Percentiles rank a stretch among this genome's conserved stretches.
Conservation (phyloP, 1,284 basidiomycete species). For the Ceratobasidium sp. region DNA sequence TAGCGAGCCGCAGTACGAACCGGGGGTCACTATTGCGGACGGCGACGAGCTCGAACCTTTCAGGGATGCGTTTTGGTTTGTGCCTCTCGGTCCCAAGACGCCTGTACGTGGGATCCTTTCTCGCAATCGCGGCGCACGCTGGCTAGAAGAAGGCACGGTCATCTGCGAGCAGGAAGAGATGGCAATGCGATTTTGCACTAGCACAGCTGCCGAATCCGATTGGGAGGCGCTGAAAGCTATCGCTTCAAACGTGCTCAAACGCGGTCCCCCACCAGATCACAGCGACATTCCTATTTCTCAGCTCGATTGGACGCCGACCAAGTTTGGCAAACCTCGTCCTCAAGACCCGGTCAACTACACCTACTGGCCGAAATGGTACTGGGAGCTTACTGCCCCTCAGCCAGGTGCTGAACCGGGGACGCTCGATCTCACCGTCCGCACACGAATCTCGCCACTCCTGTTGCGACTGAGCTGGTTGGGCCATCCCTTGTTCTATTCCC, state of each 20-base stretch:
- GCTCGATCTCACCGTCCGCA: slow-evolving; percentile 88
- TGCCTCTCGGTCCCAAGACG: background rate
- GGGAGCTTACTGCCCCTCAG: slow-evolving; percentile 72
- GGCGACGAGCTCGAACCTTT: slow-evolving; percentile 25
- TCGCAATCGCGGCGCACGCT: slow-evolving; percentile 5
- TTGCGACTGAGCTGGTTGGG: slow-evolving; percentile 89
- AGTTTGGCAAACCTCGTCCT: slow-evolving; percentile 12
- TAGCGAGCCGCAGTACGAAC: slow-evolving; percentile 29
- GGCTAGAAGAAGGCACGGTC: slow-evolving; percentile 34
- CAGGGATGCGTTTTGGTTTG: slow-evolving; percentile 11
- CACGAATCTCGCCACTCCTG: slow-evolving; percentile 84
- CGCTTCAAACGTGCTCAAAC: background rate
- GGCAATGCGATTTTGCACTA: slow-evolving; percentile 28
- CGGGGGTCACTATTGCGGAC: slow-evolving; percentile 24
- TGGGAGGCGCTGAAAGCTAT: slow-evolving; percentile 6
- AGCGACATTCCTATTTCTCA: background rate
- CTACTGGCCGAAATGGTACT: slow-evolving; percentile 92
- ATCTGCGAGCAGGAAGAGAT: background rate
- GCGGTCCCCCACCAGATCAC: slow-evolving; percentile 8
- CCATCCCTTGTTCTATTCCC: slow-evolving; percentile 86
- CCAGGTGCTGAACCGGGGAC: slow-evolving; percentile 54
- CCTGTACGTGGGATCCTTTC: slow-evolving; percentile 4
- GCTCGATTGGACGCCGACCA: slow-evolving; percentile 32
- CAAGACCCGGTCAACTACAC: slow-evolving; percentile 19
- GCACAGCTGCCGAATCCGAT: slow-evolving; percentile 7